Percentiles rank a stretch among this genome's conserved stretches.
Evolutionary conservation across 164 flowering plant species (phyloP).

Genomic region (Umbellularia californica): DNA sequence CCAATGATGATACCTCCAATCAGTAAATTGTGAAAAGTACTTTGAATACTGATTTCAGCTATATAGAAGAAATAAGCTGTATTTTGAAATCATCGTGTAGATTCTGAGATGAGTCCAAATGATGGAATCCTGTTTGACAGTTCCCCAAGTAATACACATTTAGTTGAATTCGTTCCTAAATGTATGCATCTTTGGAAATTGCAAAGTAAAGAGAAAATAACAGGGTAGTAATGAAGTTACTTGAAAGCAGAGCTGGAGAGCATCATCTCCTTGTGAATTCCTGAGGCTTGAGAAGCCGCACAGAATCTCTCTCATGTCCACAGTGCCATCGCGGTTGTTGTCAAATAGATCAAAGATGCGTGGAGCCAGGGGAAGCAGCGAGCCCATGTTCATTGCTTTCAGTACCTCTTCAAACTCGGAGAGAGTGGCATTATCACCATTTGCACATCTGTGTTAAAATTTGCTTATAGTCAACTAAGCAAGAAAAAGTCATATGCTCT

Average conservation of each 20-base stretch:
- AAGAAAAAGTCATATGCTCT: no score
- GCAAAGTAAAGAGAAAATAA: neutral
- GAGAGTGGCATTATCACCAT: slow-evolving; percentile 65
- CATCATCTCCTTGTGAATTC: slow-evolving; percentile 68
- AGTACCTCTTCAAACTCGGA: slow-evolving; percentile 67
- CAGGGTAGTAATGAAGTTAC: slow-evolving; percentile 17
- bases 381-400: slow-evolving; percentile 69
- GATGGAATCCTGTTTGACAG: neutral
- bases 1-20: neutral
- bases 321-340: slow-evolving; percentile 73
- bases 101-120: neutral
- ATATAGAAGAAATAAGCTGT: neutral
- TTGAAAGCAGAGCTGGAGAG: slow-evolving; percentile 70
- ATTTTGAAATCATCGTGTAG: no score
- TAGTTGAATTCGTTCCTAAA: no score
- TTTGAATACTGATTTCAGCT: neutral
- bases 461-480: neutral
- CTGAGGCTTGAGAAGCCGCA: slow-evolving; percentile 69
- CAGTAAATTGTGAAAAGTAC: neutral
- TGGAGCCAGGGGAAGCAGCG: slow-evolving; percentile 57
- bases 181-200: no score
- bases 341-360: slow-evolving; percentile 72
- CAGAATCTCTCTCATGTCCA: slow-evolving; percentile 69
- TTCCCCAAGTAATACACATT: neutral
- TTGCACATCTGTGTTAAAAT: slow-evolving; percentile 44